Evolutionary conservation across 768 basidiomycete species (phyloP).

Genomic region (Hericium coralloides): DNA sequence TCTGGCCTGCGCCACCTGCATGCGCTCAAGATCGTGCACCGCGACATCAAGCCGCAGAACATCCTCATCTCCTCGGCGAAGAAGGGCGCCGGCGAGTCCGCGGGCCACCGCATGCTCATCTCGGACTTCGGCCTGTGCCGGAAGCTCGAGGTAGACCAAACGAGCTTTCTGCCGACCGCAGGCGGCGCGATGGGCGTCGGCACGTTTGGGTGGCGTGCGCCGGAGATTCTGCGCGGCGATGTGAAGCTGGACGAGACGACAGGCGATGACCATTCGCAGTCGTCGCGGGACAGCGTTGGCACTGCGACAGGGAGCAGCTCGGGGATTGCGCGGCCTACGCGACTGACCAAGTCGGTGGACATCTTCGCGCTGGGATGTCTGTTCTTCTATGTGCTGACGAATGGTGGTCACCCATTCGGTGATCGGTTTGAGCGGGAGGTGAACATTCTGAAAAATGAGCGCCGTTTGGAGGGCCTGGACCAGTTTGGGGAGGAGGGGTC

Average conservation of each 20-base stretch:
- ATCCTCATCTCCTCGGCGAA: slow-evolving; percentile 79
- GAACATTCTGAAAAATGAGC: slow-evolving; percentile 83
- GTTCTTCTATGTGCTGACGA: slow-evolving; percentile 88
- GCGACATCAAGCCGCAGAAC: slow-evolving; percentile 98
- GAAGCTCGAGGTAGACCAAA: slow-evolving; percentile 91
- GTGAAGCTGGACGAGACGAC: slow-evolving; percentile 81
- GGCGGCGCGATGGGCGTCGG: slow-evolving; percentile 87
- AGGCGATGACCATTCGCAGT: slow-evolving; percentile 54
- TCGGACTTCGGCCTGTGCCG: slow-evolving; percentile 98
- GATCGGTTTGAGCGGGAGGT: slow-evolving; percentile 88
- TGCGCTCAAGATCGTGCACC: slow-evolving; percentile 90
- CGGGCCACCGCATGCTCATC: slow-evolving; percentile 73
- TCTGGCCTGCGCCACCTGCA: slow-evolving; percentile 87
- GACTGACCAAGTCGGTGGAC: slow-evolving; percentile 92
- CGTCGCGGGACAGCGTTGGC: slow-evolving; percentile 55
- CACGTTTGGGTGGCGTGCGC: slow-evolving; percentile 95
- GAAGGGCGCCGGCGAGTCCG: slow-evolving; percentile 29
- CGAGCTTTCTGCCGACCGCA: slow-evolving; percentile 88
- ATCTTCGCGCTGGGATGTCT: slow-evolving; percentile 95
- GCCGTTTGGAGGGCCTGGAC: slow-evolving; percentile 61
- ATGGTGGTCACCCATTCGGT: slow-evolving; percentile 89
- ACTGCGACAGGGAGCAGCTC: slow-evolving; percentile 32
- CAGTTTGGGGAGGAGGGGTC: slow-evolving; percentile 87
- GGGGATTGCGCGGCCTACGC: slow-evolving; percentile 32
- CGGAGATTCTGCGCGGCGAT: slow-evolving; percentile 90